Percentiles rank a stretch among this genome's conserved stretches.
These are phyloP conservation scores for Plasmodium gonderi DNA, from an alignment of 169 alveolate genomes.

Conservation along the genomic window DNA sequence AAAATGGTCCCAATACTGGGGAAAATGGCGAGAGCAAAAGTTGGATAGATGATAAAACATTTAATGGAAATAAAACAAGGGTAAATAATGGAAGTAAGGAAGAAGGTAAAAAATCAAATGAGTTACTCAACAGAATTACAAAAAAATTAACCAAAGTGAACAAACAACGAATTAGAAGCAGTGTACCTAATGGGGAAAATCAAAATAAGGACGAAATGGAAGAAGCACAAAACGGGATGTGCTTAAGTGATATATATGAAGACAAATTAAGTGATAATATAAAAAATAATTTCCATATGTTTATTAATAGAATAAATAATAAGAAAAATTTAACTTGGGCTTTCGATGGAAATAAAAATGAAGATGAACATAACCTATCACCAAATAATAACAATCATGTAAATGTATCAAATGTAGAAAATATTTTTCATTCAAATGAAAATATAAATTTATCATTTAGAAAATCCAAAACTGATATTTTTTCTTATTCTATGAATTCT, in stretches of 20 bases:
- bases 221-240: not conserved
- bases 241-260: conserved; percentile 27
- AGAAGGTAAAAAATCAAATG: not conserved
- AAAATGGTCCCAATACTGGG: too few species aligned
- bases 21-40: too few species aligned
- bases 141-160: not conserved
- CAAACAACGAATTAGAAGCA: not conserved
- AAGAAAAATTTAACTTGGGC: conserved; percentile 66
- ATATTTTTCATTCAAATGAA: conserved; percentile 8
- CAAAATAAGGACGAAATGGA: not conserved
- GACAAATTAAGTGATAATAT: conserved; percentile 9
- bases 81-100: not conserved
- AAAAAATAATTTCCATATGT: conserved; percentile 9
- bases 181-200: not conserved
- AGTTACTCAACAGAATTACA: not conserved
- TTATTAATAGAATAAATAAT: conserved; percentile 55
- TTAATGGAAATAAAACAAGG: not conserved
- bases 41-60: not conserved
- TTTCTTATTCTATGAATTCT: not conserved
- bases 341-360: conserved; percentile 66
- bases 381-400: conserved; percentile 37
- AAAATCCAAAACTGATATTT: conserved; percentile 28
- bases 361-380: not conserved
- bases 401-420: conserved; percentile 57
- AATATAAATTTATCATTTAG: not conserved